A percentile compares a stretch with the other conserved stretches of the same genome.
Evolutionary conservation across 768 basidiomycete genomes (phyloP).

Genomic region (Auriculariales sp.): DNA sequence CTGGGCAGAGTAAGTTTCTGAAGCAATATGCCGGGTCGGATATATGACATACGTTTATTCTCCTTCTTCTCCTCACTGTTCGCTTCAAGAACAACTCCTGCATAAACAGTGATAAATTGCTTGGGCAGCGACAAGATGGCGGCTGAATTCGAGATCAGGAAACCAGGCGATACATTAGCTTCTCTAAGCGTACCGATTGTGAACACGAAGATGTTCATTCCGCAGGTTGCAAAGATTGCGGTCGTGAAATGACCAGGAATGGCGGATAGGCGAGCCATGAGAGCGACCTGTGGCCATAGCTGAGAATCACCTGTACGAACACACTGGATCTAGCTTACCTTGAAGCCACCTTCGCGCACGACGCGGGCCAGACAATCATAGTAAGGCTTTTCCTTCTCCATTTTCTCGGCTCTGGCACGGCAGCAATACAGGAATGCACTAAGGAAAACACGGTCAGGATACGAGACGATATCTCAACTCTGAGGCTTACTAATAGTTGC

Average conservation of each 20-base stretch:
- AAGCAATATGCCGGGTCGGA: not conserved
- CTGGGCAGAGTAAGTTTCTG: not conserved
- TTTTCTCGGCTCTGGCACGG: slow-evolving; percentile 55
- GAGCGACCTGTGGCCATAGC: slow-evolving; percentile 30
- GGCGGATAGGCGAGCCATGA: slow-evolving; percentile 63
- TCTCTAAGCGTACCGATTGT: too few relatives aligned
- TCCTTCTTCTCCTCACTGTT: not conserved
- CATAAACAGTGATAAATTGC: slow-evolving; percentile 83
- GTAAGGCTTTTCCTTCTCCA: slow-evolving; percentile 33
- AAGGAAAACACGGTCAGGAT: not conserved
- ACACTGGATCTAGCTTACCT: slow-evolving; percentile 15
- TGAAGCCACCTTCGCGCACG: slow-evolving; percentile 80
- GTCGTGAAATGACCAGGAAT: slow-evolving; percentile 87
- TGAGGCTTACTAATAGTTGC: slow-evolving; percentile 80
- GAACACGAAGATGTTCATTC: slow-evolving; percentile 71
- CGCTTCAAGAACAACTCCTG: slow-evolving; percentile 62
- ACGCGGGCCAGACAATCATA: slow-evolving; percentile 39
- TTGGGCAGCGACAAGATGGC: slow-evolving; percentile 77
- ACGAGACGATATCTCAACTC: not conserved
- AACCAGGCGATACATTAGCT: too few relatives aligned
- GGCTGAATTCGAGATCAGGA: too few relatives aligned
- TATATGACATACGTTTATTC: not conserved
- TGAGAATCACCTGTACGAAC: slow-evolving; percentile 7
- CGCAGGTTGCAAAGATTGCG: slow-evolving; percentile 77
- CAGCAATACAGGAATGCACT: slow-evolving; percentile 81